Evolutionary conservation across 2,329 filamentous ascomycete genomes (phyloP).

Genomic region (Pyrenophora teres): DNA sequence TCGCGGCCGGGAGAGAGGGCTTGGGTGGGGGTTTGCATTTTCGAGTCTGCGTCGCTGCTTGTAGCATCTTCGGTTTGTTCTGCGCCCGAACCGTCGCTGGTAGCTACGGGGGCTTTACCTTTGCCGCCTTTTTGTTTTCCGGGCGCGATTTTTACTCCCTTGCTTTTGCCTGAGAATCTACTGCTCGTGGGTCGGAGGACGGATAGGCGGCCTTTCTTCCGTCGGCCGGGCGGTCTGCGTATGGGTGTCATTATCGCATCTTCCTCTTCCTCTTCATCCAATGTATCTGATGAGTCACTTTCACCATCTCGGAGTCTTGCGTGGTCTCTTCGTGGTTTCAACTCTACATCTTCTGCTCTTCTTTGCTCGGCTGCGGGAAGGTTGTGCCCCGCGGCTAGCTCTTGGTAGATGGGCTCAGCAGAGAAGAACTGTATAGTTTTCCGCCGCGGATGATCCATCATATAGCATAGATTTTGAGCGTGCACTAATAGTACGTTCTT

Average conservation of each 20-base stretch:
- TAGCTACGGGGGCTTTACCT: constrained; percentile 29
- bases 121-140: constrained; percentile 28
- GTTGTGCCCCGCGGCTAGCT: constrained; percentile 32
- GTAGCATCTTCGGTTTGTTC: constrained; percentile 15
- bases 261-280: constrained; percentile 16
- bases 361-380: constrained; percentile 39
- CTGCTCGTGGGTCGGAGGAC: constrained; percentile 43
- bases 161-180: constrained; percentile 45
- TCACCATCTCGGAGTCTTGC: constrained; percentile 28
- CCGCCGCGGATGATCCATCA: constrained; percentile 45
- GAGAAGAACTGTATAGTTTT: constrained; percentile 36
- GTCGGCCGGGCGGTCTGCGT: constrained; percentile 22
- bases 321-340: constrained; percentile 39
- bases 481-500: constrained; percentile 43
- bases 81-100: constrained; percentile 18
- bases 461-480: constrained; percentile 44
- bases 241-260: constrained; percentile 27
- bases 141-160: constrained; percentile 16
- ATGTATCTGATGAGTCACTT: constrained; percentile 30
- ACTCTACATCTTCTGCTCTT: constrained; percentile 35
- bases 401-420: constrained; percentile 41
- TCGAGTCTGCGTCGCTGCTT: constrained; percentile 28
- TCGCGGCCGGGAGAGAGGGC: constrained; percentile 27
- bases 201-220: constrained; percentile 40
- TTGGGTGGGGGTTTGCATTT: constrained; percentile 38